Percentiles rank a stretch among this genome's conserved stretches.
Conservation (phyloP, 495 filamentous ascomycete genomes). For the Penicillium verhagenii region DNA sequence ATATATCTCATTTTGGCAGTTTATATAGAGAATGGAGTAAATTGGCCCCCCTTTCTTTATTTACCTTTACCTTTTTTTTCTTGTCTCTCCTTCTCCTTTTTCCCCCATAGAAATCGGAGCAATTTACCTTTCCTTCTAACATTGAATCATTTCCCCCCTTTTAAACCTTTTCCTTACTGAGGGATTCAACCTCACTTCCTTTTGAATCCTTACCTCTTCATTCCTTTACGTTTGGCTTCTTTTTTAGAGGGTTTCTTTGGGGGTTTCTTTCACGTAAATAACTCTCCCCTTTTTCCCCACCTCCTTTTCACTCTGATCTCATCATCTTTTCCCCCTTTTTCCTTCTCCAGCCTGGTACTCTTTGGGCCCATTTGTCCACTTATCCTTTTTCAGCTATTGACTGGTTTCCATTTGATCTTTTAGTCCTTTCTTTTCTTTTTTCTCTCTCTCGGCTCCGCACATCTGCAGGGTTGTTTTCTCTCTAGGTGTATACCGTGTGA, state of each 20-base stretch:
- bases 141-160: constrained; percentile 1
- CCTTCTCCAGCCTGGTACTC: constrained; percentile 32
- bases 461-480: constrained; percentile 16
- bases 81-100: constrained; percentile 13
- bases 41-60: constrained; percentile 11
- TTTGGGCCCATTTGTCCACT: constrained; percentile 13
- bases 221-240: not conserved
- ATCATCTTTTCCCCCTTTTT: constrained; percentile 25
- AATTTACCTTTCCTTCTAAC: not conserved
- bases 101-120: not conserved
- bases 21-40: no score
- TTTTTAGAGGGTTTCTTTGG: no score
- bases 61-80: constrained; percentile 13
- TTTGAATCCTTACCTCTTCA: not conserved
- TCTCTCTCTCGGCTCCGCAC: constrained; percentile 4
- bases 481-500: constrained; percentile 28
- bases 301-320: not conserved
- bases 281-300: not conserved
- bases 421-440: constrained; percentile 17
- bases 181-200: not conserved
- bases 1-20: no score
- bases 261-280: not conserved
- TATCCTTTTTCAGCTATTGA: constrained; percentile 32
- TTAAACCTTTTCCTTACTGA: not conserved
- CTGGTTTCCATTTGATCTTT: constrained; percentile 13